Evolutionary conservation across 2,329 filamentous ascomycete species (phyloP), one percentile per base, ranked within the genome.

Genomic region (Ophiostoma montium): DNA sequence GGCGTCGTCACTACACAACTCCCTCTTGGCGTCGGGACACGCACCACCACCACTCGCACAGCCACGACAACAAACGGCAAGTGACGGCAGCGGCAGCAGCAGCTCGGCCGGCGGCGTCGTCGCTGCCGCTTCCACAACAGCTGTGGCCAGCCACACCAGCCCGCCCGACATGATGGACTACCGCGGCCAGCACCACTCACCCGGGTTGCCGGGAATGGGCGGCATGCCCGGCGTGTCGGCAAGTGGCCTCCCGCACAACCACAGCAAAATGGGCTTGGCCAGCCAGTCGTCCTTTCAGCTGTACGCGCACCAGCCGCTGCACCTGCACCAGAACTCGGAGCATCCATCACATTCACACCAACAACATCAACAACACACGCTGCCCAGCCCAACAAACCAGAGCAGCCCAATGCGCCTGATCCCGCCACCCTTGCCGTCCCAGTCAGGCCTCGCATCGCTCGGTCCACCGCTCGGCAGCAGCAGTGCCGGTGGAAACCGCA

Each of bases 401-500:
- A 15, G 32, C 15, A 43, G 36, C 35, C 32, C 46, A n/a, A 18
- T 52, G 35, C 50, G 52, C 5, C n/a, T 51, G 13, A 51, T 53
- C 15, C 54, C 49, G 11, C 53, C 54, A n/a, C 49, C 46, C 2
- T 43, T 55, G 19, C 44, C 47, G 2, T 50, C 53, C 7, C 53
- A 54, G 13, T 38, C 46, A 8, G 42, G 41, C 0, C 42, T 52
- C 12, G 46, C 53, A 3, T 47, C 39, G 18, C 35, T 50, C 33
- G 45, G 45, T 31, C 45, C 50, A 3, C 41, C 51, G 3, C 30
- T 51, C 27, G 35, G 46, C 41, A 46, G 32, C 31, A 33, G 46
- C 47, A 32, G 35, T 44, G 23, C 18, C 3, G 8, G 15, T 12
- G 12, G 18, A 10, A 35, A n/a, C n/a, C n/a, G 19, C 19, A 30